These are phyloP conservation scores for Nemania diffusa DNA, from an alignment of 2,329 filamentous ascomycete species.

Conservation along the genomic window DNA sequence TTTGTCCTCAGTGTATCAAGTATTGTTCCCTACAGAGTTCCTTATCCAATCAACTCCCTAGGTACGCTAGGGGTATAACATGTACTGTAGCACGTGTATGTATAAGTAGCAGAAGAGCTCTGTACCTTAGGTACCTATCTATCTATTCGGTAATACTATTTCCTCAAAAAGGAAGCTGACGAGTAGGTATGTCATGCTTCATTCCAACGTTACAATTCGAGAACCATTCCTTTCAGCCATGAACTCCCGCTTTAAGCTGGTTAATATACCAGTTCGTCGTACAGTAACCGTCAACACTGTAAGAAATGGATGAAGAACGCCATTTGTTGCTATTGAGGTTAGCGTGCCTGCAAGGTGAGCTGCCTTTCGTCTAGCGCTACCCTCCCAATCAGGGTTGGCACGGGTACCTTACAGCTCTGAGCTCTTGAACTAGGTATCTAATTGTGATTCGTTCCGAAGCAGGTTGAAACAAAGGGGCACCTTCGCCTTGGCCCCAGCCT, in stretches of 20 bases:
- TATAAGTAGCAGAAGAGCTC: neutral
- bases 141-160: conserved; percentile 12
- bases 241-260: conserved; percentile 17
- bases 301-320: conserved; percentile 38
- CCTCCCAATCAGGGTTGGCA: conserved; percentile 37
- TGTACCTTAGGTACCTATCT: too few relatives aligned
- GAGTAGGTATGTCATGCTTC: conserved; percentile 6
- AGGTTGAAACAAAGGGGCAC: conserved; percentile 38
- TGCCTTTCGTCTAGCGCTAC: conserved; percentile 38
- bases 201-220: conserved; percentile 28
- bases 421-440: conserved; percentile 26
- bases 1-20: conserved; percentile 24
- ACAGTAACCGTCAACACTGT: conserved; percentile 31
- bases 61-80: too few relatives aligned
- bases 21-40: neutral
- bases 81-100: too few relatives aligned
- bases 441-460: conserved; percentile 34
- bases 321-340: conserved; percentile 32
- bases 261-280: conserved; percentile 8
- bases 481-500: conserved; percentile 12
- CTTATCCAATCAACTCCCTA: neutral
- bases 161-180: conserved; percentile 30
- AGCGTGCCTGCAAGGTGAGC: conserved; percentile 30
- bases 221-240: conserved; percentile 21
- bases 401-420: conserved; percentile 45